These are phyloP conservation scores for Geotrichum restrictum DNA, from an alignment of 1,139 yeast species.

Conservation along the genomic window DNA sequence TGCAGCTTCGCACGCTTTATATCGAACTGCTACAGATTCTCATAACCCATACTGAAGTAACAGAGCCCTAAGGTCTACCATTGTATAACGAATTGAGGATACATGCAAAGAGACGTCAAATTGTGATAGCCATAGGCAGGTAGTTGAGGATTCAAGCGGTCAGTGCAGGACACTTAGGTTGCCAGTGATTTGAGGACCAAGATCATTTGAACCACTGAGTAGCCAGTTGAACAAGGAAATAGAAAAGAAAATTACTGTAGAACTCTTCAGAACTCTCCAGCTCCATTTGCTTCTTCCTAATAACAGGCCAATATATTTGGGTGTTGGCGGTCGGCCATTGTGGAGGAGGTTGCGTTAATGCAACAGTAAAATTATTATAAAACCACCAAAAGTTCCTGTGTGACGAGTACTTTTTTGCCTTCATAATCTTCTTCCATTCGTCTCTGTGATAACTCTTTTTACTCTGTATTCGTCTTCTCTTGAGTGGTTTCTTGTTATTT, in stretches of 20 bases:
- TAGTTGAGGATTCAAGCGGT: too few relatives aligned
- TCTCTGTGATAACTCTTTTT: background rate
- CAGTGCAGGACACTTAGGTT: too few relatives aligned
- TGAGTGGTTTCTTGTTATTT: conserved; percentile 1
- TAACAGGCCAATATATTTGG: too few relatives aligned
- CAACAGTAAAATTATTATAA: conserved; percentile 1
- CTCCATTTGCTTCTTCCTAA: too few relatives aligned
- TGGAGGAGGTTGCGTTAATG: conserved; percentile 1
- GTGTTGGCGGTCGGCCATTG: background rate
- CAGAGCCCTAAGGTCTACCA: too few relatives aligned
- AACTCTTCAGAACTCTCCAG: too few relatives aligned
- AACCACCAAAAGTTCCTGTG: background rate
- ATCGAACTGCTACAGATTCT: conserved; percentile 18
- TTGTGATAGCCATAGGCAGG: background rate
- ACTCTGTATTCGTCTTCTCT: background rate
- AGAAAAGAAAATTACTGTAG: too few relatives aligned
- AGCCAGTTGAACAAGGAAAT: too few relatives aligned
- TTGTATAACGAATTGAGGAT: too few relatives aligned
- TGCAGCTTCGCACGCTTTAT: conserved; percentile 16
- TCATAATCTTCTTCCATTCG: background rate
- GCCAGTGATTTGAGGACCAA: too few relatives aligned
- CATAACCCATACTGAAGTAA: conserved; percentile 7
- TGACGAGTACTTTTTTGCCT: background rate
- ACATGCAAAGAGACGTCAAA: too few relatives aligned
- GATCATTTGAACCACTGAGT: too few relatives aligned